These are phyloP conservation scores for Candida mattraensis DNA, from an alignment of 805 yeast species.

Conservation along the genomic window DNA sequence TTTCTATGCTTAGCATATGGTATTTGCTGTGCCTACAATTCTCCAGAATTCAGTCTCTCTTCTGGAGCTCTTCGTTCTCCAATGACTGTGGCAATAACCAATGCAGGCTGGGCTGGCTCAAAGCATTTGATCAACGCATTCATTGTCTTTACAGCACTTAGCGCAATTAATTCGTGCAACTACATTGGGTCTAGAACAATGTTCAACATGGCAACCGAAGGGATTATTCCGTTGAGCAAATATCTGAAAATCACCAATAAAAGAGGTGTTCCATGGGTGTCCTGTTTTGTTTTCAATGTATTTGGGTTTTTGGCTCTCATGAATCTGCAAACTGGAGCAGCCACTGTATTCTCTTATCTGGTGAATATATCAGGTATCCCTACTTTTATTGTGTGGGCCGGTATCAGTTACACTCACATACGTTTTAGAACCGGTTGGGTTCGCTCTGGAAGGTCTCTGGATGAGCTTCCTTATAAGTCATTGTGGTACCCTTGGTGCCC, in stretches of 20 bases:
- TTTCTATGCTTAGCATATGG: constrained; percentile 57
- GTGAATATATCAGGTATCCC: constrained; percentile 67
- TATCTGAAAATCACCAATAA: constrained; percentile 50
- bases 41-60: constrained; percentile 41
- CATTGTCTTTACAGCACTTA: constrained; percentile 61
- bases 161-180: constrained; percentile 68
- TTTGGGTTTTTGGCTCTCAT: constrained; percentile 58
- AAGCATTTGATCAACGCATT: constrained; percentile 61
- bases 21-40: constrained; percentile 56
- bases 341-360: constrained; percentile 58
- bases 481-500: constrained; percentile 52
- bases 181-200: constrained; percentile 69
- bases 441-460: constrained; percentile 39
- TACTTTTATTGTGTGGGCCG: constrained; percentile 69
- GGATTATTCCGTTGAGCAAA: constrained; percentile 37
- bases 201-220: constrained; percentile 59
- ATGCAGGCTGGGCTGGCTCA: constrained; percentile 49
- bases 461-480: constrained; percentile 54
- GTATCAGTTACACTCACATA: constrained; percentile 54
- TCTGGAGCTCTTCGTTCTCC: constrained; percentile 46
- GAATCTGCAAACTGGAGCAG: constrained; percentile 59
- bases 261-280: constrained; percentile 62
- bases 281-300: constrained; percentile 53
- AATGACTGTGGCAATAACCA: constrained; percentile 46
- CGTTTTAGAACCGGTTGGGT: constrained; percentile 54